Evolutionary conservation across 345 rosid genomes (phyloP).

Genomic region (Salix arbutifolia): DNA sequence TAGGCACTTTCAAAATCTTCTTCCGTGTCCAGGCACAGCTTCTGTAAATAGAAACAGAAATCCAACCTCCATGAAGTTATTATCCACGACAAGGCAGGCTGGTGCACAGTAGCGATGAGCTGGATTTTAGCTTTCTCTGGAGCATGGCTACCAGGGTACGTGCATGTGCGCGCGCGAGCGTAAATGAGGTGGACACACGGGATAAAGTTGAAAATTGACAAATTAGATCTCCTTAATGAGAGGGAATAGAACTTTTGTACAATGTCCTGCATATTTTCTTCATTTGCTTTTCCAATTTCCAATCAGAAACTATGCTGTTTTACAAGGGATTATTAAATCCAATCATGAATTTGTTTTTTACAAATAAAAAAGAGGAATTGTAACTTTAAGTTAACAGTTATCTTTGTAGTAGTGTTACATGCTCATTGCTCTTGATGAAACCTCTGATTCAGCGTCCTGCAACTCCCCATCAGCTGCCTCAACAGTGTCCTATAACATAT

Average conservation of each 20-base stretch:
- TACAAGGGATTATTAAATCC: conserved; percentile 36
- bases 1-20: too few relatives aligned
- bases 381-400: conserved; percentile 7
- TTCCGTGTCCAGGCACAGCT: too few relatives aligned
- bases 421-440: conserved; percentile 63
- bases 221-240: neutral
- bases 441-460: conserved; percentile 57
- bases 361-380: conserved; percentile 24
- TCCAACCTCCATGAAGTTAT: too few relatives aligned
- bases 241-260: neutral
- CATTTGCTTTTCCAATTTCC: conserved; percentile 1
- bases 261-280: neutral
- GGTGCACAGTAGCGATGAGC: too few relatives aligned
- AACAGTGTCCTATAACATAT: conserved; percentile 35
- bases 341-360: conserved; percentile 29
- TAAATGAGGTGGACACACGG: too few relatives aligned
- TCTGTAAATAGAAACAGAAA: too few relatives aligned
- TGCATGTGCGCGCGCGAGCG: too few relatives aligned
- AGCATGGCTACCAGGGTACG: too few relatives aligned
- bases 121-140: too few relatives aligned
- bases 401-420: conserved; percentile 37
- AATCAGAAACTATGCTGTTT: conserved; percentile 21
- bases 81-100: too few relatives aligned
- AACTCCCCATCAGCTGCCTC: conserved; percentile 31
- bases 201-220: neutral